Evolutionary conservation across 1,139 yeast species (phyloP).

Genomic region (Wickerhamomyces sp.): DNA sequence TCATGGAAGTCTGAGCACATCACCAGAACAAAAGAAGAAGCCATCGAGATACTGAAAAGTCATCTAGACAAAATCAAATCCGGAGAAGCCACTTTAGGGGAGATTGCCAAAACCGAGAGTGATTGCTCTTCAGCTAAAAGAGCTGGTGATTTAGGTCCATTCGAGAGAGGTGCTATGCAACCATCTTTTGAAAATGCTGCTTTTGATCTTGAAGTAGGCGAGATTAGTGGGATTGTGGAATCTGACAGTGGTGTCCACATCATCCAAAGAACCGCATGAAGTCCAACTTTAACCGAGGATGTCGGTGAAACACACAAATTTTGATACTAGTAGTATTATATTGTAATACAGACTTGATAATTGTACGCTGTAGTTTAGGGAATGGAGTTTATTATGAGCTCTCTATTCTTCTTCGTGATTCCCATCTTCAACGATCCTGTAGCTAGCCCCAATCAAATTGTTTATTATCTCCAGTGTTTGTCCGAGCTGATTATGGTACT

Average conservation of each 20-base stretch:
- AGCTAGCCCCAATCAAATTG: too few relatives aligned
- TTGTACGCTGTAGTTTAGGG: too few relatives aligned
- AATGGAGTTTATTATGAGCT: too few relatives aligned
- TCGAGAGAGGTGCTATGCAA: slow-evolving; percentile 91
- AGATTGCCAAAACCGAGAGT: slow-evolving; percentile 75
- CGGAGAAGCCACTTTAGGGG: slow-evolving; percentile 67
- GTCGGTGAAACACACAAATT: too few relatives aligned
- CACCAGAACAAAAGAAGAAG: slow-evolving; percentile 78
- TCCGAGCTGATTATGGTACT: too few relatives aligned
- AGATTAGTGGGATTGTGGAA: slow-evolving; percentile 77
- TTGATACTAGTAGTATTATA: too few relatives aligned
- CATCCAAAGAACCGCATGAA: slow-evolving; percentile 69
- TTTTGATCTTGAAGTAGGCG: slow-evolving; percentile 75
- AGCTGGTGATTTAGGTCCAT: slow-evolving; percentile 89
- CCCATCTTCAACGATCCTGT: too few relatives aligned
- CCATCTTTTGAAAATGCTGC: slow-evolving; percentile 89
- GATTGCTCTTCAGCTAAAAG: slow-evolving; percentile 86
- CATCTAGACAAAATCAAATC: slow-evolving; percentile 57
- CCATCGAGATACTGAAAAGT: slow-evolving; percentile 56
- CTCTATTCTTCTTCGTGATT: too few relatives aligned
- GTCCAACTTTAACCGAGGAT: too few relatives aligned
- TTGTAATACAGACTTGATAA: too few relatives aligned
- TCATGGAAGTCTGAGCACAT: slow-evolving; percentile 84
- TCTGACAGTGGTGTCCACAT: slow-evolving; percentile 90
- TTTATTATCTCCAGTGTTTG: too few relatives aligned